A percentile compares a stretch with the other conserved stretches of the same genome.
phyloP scores from a whole-genome alignment of 164 flowering plant species.

The Cinnamomum chago region DNA sequence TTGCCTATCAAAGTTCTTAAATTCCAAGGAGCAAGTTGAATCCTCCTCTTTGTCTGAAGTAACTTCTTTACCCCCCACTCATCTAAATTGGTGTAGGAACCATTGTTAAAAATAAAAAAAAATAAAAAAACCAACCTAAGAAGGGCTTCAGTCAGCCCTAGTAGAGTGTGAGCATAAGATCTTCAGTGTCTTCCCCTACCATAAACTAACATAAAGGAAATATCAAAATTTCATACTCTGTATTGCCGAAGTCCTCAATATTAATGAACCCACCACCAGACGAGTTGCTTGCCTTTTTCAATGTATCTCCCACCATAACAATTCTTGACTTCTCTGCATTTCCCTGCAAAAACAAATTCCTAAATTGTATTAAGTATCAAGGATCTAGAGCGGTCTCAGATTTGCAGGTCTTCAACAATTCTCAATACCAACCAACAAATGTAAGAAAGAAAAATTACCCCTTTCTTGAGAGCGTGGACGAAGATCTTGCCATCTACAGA shows the following conservation, averaged over 20 bases:
- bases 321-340: conserved; percentile 94
- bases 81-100: too few relatives aligned
- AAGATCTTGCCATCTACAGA: conserved; percentile 68
- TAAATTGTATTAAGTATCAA: background rate
- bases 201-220: background rate
- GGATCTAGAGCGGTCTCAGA: too few relatives aligned
- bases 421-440: too few relatives aligned
- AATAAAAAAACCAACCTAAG: too few relatives aligned
- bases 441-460: conserved; percentile 39
- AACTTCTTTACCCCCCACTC: too few relatives aligned
- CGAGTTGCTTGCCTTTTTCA: conserved; percentile 71
- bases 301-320: conserved; percentile 83
- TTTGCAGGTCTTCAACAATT: too few relatives aligned
- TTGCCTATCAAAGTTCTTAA: too few relatives aligned
- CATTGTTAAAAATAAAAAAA: too few relatives aligned
- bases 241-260: conserved; percentile 61
- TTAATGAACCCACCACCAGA: conserved; percentile 51
- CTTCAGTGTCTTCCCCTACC: background rate
- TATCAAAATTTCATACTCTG: conserved; percentile 44
- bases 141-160: too few relatives aligned
- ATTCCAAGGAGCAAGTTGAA: too few relatives aligned
- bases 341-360: conserved; percentile 42
- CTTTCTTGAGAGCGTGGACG: conserved; percentile 71
- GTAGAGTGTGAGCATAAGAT: too few relatives aligned
- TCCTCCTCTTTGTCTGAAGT: too few relatives aligned